These are phyloP conservation scores for Arabidopsis hybrid DNA, from an alignment of 441 rosid genomes.

Conservation along the genomic window DNA sequence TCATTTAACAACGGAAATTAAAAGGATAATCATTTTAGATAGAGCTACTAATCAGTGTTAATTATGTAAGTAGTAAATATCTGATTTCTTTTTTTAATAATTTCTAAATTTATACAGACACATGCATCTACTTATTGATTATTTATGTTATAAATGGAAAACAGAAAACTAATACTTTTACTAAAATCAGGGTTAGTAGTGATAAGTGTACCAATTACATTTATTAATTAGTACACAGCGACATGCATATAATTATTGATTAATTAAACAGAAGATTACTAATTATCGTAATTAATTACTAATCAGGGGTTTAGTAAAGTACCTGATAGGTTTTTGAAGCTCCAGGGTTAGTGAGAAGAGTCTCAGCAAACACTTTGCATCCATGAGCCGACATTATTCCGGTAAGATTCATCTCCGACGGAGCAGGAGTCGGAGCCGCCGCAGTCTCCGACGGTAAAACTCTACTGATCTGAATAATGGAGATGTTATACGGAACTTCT, in stretches of 20 bases:
- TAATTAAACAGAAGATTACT: background rate
- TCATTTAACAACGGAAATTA: background rate
- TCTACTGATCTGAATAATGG: slow-evolving; percentile 70
- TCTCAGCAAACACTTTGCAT: slow-evolving; percentile 88
- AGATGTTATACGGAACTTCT: slow-evolving; percentile 71
- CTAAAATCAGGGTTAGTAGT: background rate
- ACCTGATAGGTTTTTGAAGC: slow-evolving; percentile 80
- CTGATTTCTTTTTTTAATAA: background rate
- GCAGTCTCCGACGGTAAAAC: slow-evolving; percentile 68
- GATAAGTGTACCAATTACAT: background rate
- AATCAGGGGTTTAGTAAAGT: slow-evolving; percentile 33
- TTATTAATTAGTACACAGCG: no score
- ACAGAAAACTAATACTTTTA: background rate
- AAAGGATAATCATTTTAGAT: no score
- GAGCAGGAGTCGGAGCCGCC: slow-evolving; percentile 84
- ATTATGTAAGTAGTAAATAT: background rate
- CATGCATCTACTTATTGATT: slow-evolving; percentile 29
- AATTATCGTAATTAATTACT: background rate
- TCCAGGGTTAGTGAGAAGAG: slow-evolving; percentile 64
- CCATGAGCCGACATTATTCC: slow-evolving; percentile 88
- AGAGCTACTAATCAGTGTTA: background rate
- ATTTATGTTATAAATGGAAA: background rate
- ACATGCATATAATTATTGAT: background rate
- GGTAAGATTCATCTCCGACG: slow-evolving; percentile 72
- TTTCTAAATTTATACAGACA: slow-evolving; percentile 9